Conservation (phyloP, 345 rosid genomes). For the Pugionium dolabratum region DNA sequence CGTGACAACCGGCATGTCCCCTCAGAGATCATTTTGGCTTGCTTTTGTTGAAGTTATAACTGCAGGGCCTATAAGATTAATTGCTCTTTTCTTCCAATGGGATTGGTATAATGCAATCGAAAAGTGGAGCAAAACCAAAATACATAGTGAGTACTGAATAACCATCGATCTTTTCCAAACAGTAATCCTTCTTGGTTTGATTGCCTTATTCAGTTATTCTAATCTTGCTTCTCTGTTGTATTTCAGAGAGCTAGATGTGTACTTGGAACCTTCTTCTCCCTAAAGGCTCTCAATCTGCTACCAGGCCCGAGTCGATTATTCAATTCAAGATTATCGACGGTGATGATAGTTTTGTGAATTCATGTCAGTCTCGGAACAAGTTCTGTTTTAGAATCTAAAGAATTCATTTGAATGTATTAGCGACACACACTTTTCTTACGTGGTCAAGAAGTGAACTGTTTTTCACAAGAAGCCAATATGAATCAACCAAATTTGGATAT, state of each 20-base stretch:
- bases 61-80: conserved; percentile 52
- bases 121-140: conserved; percentile 38
- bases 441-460: background rate
- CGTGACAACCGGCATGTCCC: conserved; percentile 73
- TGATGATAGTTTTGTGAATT: background rate
- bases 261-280: background rate
- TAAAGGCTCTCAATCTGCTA: background rate
- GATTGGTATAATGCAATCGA: conserved; percentile 70
- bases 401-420: conserved; percentile 20
- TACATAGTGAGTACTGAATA: conserved; percentile 14
- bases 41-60: conserved; percentile 74
- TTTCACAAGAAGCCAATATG: conserved; percentile 10
- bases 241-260: conserved; percentile 20
- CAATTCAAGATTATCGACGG: background rate
- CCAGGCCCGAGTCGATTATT: background rate
- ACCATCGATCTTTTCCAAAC: conserved; percentile 4
- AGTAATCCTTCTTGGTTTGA: background rate
- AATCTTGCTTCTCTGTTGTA: conserved; percentile 4
- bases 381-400: conserved; percentile 1
- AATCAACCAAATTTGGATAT: background rate
- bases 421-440: background rate
- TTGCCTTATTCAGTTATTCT: background rate
- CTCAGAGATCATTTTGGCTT: conserved; percentile 69
- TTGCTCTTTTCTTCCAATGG: conserved; percentile 67
- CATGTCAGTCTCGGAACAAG: conserved; percentile 2